Base-by-base conservation (phyloP, 495 filamentous ascomycete species). In the Aspergillus coremiiformis region DNA sequence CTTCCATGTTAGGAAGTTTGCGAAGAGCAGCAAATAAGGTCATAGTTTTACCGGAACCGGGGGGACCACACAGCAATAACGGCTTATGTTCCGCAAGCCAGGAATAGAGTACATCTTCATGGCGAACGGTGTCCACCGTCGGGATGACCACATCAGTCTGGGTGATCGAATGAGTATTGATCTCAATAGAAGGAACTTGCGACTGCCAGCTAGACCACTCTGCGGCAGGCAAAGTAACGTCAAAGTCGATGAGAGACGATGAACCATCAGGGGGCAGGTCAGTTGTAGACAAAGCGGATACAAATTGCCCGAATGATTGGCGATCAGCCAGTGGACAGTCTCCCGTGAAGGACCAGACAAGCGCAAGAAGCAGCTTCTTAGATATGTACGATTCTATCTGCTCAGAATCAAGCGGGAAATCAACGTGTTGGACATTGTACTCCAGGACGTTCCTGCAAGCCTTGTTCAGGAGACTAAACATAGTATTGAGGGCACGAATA, bases 41-140 rank as follows among this genome's bases (percentile, higher is more conserved):
- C 93, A 99, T 99, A 2, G 93, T 99, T 75, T 99, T 99, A 72
- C 93, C 93, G 33, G 93, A 97, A 65, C 93, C 93, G 49, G 93
- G 93, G 66, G 93, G 93, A 72, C 93, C 94, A 67, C 93, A 99
- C 17, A 99, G 83, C 9, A 99, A 74, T 19, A 99, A 76, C 19
- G 94, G 93, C 70, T 97, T 99, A 67, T 99, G 93, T 62, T 99
- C 93, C 10, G 94, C 93, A 19, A 99, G 80, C 94, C 93, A 99
- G 15, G 94, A 96, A 71, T 99, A 96, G 20, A 99, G 76, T 23
- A 99, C 84, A 72, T 96, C 94, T 69, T 99, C 93, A 60, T 99
- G 93, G 27, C 93, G 88, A 33, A 97, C 83, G 39, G 94, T 99
- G 66, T 99, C 93, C 44, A 97, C 70, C 3, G 93, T 99, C 6